A percentile compares a stretch with the other conserved stretches of the same genome.
Evolutionary conservation across 352 stramenopile genomes (phyloP).

Genomic region (Globisporangium middletonii): DNA sequence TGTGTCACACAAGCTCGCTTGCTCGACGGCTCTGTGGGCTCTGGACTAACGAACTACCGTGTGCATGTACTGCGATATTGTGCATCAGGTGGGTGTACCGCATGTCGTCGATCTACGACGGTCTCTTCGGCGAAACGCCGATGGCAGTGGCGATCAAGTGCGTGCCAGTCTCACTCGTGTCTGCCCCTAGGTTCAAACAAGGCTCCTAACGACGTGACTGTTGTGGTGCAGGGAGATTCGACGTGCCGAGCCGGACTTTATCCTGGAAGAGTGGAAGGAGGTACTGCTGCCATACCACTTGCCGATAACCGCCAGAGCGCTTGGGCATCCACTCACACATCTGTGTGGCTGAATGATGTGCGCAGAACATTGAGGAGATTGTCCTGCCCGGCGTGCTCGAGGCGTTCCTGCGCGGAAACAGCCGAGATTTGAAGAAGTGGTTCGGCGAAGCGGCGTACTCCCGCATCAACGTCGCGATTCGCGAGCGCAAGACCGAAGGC

Average conservation of each 20-base stretch:
- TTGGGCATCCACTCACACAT: background rate
- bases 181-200: too few relatives aligned
- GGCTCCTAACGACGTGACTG: background rate
- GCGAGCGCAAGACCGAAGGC: conserved; percentile 91
- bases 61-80: background rate
- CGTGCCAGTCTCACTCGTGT: conserved; percentile 1
- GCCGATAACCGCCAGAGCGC: background rate
- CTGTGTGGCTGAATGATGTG: background rate
- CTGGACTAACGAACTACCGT: background rate
- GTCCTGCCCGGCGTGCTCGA: conserved; percentile 94
- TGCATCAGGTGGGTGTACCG: conserved; percentile 90
- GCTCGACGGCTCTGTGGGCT: conserved; percentile 1
- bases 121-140: conserved; percentile 95
- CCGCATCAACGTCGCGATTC: conserved; percentile 92
- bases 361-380: conserved; percentile 87
- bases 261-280: conserved; percentile 94
- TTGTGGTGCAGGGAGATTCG: conserved; percentile 79
- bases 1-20: background rate
- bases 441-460: conserved; percentile 94
- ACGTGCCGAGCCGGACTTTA: conserved; percentile 95
- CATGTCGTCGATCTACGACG: conserved; percentile 97
- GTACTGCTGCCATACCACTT: conserved; percentile 15
- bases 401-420: conserved; percentile 93
- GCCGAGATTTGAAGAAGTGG: conserved; percentile 95
- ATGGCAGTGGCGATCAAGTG: conserved; percentile 91